These are phyloP conservation scores for Graphilbum sp. DNA, from an alignment of 2,329 filamentous ascomycete genomes.

Conservation along the genomic window DNA sequence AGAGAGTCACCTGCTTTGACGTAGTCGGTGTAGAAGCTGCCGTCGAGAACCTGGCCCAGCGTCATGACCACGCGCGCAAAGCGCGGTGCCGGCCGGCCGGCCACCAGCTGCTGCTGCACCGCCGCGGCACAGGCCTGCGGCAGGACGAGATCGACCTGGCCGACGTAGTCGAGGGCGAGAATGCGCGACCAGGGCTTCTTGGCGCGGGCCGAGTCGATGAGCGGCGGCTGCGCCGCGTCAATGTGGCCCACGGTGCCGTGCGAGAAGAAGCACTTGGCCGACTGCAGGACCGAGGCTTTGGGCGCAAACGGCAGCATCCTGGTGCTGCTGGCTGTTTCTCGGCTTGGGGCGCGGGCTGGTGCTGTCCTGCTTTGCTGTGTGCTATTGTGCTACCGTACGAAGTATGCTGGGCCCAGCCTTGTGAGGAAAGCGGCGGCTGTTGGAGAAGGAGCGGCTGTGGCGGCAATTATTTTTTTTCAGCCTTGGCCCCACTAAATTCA, in stretches of 20 bases:
- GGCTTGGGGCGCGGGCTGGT: too few relatives aligned
- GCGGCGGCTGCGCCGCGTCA: constrained; percentile 52
- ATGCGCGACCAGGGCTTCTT: constrained; percentile 63
- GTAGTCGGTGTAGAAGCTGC: constrained; percentile 67
- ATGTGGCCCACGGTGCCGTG: constrained; percentile 53
- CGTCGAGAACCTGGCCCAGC: constrained; percentile 53
- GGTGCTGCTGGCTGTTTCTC: neutral
- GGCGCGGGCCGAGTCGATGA: constrained; percentile 19
- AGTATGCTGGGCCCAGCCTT: too few relatives aligned
- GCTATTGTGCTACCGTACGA: too few relatives aligned
- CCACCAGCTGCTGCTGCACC: constrained; percentile 35
- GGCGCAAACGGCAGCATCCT: constrained; percentile 28
- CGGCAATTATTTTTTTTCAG: constrained; percentile 2
- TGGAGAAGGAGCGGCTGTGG: too few relatives aligned
- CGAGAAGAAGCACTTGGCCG: constrained; percentile 58
- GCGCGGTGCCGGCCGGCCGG: constrained; percentile 14
- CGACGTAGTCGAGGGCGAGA: constrained; percentile 38
- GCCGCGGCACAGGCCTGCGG: constrained; percentile 44
- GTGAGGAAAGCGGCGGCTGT: too few relatives aligned
- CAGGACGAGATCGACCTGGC: constrained; percentile 53
- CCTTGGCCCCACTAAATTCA: constrained; percentile 5
- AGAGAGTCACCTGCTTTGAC: constrained; percentile 68
- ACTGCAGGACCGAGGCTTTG: constrained; percentile 30
- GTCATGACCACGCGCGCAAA: constrained; percentile 60
- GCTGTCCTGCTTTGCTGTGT: too few relatives aligned